Evolutionary conservation across 2,329 filamentous ascomycete genomes (phyloP).

Genomic region (Neocucurbitaria cava): DNA sequence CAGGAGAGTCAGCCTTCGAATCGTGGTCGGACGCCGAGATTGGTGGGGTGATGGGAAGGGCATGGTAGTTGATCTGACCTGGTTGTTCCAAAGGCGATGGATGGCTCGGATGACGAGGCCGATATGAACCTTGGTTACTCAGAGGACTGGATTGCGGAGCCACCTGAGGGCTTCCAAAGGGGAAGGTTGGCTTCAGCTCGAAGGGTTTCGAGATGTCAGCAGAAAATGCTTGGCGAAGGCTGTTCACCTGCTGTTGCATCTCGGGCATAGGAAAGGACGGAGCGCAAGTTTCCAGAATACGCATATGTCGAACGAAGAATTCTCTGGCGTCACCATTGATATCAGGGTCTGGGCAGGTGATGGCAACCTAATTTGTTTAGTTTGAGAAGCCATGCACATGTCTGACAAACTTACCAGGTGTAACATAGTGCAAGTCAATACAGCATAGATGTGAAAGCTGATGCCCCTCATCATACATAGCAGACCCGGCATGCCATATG

Average conservation of each 20-base stretch:
- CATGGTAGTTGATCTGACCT: conserved; percentile 69
- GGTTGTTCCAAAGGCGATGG: conserved; percentile 59
- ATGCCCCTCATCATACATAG: conserved; percentile 93
- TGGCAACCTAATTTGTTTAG: conserved; percentile 71
- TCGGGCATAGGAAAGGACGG: conserved; percentile 86
- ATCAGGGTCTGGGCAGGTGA: conserved; percentile 90
- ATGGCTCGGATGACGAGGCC: conserved; percentile 57
- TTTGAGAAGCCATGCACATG: neutral
- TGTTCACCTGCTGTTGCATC: conserved; percentile 87
- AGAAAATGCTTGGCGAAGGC: conserved; percentile 88
- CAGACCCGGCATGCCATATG: conserved; percentile 79
- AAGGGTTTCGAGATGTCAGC: conserved; percentile 85
- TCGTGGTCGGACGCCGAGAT: conserved; percentile 76
- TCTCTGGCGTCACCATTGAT: conserved; percentile 84
- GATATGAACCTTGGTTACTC: conserved; percentile 57
- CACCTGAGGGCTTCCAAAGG: conserved; percentile 79
- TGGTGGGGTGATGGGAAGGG: conserved; percentile 79
- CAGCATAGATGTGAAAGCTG: conserved; percentile 93
- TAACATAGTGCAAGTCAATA: conserved; percentile 89
- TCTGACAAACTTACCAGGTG: conserved; percentile 75
- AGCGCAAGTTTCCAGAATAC: conserved; percentile 85
- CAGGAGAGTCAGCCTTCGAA: conserved; percentile 78
- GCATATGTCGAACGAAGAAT: conserved; percentile 93
- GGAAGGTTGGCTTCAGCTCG: conserved; percentile 85
- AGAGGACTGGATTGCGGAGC: conserved; percentile 68